Base-by-base conservation (phyloP, 208 protist species). In the Trypanosomatidae sp. region DNA sequence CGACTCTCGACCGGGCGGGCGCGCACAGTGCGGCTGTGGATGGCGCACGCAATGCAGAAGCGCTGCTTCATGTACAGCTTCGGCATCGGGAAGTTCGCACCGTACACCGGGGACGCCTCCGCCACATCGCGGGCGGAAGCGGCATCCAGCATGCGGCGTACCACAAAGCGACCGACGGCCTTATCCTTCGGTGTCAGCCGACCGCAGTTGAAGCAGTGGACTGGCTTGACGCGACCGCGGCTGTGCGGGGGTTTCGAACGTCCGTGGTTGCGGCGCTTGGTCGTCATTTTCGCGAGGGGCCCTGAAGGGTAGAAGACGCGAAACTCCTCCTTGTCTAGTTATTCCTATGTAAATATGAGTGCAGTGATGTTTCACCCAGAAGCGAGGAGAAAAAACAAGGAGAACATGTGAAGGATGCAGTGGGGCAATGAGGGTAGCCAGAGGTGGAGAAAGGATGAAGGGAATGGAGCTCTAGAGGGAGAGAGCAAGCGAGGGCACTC, bases 31-130 rank as follows among this genome's bases (percentile, higher is more conserved):
- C 98, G 97, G 84, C 96, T 97, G 97, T 99, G 99, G 81, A 99
- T 99, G 74, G 99, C 98, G 94, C 99, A 99, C 39, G 98, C 99
- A 72, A 99, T 98, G 94, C 99, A 99, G 96, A 99, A 99, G 87
- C 99, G 95, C 85, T 98, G 88, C 96, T 99, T 99, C 85, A 98
- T 91, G 96, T 99, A 99, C 67, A 99, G 87, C 96, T 99, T 99
- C 70, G 99, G 99, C 79, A 99, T 95, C 69, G 86, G 85, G 86
- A 95, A 97, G 75, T 86, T 92, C 81, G 89, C 84, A 39, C 98
- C 89, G 80, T 98, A 97, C 71, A 99, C 78, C 62, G 85, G 91
- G 69, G 91, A 98, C 66, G 96, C 92, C 80, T 99, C 98, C 30
- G 88, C 87, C 70, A 99, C 98, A 95, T 99, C 98, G 77, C 97